These are phyloP conservation scores for Chytriomyces confervae DNA, from an alignment of 192 early-diverging fungal genomes.

Conservation along the genomic window DNA sequence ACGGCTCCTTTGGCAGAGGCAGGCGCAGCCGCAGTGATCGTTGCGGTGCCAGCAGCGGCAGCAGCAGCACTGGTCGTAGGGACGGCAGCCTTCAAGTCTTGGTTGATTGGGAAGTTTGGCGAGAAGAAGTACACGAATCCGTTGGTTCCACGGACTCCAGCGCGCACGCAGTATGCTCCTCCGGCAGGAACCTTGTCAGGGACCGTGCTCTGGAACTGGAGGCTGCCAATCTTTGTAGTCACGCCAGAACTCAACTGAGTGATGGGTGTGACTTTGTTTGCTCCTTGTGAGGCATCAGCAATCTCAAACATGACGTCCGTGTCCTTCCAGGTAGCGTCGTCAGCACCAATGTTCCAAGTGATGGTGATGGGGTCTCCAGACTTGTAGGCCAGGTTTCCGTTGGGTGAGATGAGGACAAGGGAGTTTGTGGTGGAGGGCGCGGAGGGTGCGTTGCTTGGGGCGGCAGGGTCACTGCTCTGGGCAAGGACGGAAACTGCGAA, in stretches of 20 bases:
- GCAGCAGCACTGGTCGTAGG: not conserved
- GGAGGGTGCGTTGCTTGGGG: not conserved
- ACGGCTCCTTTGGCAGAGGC: not conserved
- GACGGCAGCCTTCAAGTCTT: not conserved
- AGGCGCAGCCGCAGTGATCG: not conserved
- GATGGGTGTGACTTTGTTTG: not conserved
- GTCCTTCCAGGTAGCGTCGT: not conserved
- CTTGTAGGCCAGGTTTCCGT: conserved; percentile 6
- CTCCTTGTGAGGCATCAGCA: not conserved
- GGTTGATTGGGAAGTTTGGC: not conserved
- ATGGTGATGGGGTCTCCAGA: conserved; percentile 8
- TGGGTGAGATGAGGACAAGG: conserved; percentile 13
- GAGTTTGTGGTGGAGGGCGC: not conserved
- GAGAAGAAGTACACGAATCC: not conserved
- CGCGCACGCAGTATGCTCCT: not conserved
- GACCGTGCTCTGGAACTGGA: not conserved
- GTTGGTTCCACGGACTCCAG: not conserved
- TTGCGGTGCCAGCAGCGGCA: not conserved
- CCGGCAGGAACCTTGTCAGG: not conserved
- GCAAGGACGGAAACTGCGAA: not conserved
- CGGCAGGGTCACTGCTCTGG: not conserved
- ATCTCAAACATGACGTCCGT: conserved; percentile 6
- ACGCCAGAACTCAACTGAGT: not conserved
- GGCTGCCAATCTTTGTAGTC: not conserved
- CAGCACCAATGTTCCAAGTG: not conserved